Evolutionary conservation across 2,329 filamentous ascomycete genomes (phyloP), one percentile per base, ranked within the genome.

Genomic region (Aureobasidium zeae): DNA sequence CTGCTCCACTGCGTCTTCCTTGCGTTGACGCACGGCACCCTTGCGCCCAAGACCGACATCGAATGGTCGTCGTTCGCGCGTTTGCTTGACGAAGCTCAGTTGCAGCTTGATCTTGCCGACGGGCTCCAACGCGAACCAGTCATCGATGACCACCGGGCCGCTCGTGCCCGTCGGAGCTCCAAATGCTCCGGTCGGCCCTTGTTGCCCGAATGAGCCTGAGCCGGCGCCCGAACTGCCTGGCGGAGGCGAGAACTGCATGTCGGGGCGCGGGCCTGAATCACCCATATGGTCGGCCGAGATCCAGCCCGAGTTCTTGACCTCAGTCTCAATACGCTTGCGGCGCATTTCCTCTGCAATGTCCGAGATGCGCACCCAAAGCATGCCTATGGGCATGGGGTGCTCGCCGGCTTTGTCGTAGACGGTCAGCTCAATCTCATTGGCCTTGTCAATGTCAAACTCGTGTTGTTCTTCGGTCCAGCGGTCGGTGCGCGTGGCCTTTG

Each of bases 331-430:
- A 68, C 83, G 93, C 73, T 96, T 96, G 49, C 88, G 80, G 59
- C 91, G 83, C 74, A 98, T 89, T 64, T 98, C 91, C 61, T 98
- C 91, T 2, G 87, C 86, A 52, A 98, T 94, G 62, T 98, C 91
- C 12, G 91, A 94, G 58, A 98, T 89, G 48, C 91, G 77, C 47
- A 98, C 81, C 91, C 91, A 98, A 11, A 96, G 74, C 73, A 98
- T 80, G 45, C 83, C 91, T 56, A 98, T 94, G 29, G 91, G 91
- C 39, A 93, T 79, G 11, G 88, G 81, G 54, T 94, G 84, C 55
- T 95, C 88, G 50, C 81, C 61, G 2, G 87, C 81, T 66, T 94
- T 95, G 63, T 98, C 91, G 63, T 98, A 98, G 9, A 98, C 88
- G 0, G 87, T 96, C 43, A 98, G 77, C 61, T 98, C 91, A 49